phyloP scores from a whole-genome alignment of 192 early-diverging fungal species.

The Backusella sp. region DNA sequence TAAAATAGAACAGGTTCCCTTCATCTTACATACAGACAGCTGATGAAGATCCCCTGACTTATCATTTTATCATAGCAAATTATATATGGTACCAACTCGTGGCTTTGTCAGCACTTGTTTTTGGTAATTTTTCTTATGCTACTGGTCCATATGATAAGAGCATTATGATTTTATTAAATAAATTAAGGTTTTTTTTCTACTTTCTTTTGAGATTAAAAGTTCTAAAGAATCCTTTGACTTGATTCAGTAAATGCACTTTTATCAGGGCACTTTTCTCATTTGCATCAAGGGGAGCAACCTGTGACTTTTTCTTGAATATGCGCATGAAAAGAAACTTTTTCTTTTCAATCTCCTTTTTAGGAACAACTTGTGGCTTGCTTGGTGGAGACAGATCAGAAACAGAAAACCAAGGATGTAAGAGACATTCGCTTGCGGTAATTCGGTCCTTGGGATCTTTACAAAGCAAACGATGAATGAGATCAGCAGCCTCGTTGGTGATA shows the following conservation, averaged over 20 bases:
- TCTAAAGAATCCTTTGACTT: neutral
- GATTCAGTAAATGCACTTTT: neutral
- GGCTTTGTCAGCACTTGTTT: neutral
- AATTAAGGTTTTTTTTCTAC: neutral
- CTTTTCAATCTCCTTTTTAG: neutral
- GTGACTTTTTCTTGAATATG: neutral
- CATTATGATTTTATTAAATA: neutral
- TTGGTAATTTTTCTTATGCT: no score
- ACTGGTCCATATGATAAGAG: no score
- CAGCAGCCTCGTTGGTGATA: slow-evolving; percentile 33
- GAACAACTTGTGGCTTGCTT: neutral
- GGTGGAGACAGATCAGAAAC: neutral
- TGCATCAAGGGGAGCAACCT: neutral
- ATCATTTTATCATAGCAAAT: neutral
- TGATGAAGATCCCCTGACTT: neutral
- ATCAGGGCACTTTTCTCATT: neutral
- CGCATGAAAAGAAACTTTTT: neutral
- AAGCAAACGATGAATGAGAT: slow-evolving; percentile 43
- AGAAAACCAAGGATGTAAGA: slow-evolving; percentile 48
- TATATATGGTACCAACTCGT: neutral
- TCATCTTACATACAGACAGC: neutral
- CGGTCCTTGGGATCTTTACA: slow-evolving; percentile 46
- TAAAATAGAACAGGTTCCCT: neutral
- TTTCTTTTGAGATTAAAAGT: neutral
- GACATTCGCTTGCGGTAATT: slow-evolving; percentile 48